Evolutionary conservation across 129 eudicot species (phyloP).

Genomic region (Mikania micrantha): DNA sequence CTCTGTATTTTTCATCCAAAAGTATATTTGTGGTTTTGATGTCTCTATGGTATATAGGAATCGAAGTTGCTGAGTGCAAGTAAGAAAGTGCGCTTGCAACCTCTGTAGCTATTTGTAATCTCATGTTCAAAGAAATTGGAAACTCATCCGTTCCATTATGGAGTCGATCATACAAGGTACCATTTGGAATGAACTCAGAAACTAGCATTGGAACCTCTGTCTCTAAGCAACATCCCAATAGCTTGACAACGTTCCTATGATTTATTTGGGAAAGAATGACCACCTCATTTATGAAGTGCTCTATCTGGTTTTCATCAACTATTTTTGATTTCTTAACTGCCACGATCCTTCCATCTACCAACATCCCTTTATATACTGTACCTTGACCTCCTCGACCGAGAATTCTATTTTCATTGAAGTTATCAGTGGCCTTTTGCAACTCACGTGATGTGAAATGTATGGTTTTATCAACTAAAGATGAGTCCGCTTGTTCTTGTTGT

Average conservation of each 20-base stretch:
- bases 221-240: constrained; percentile 31
- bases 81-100: constrained; percentile 22
- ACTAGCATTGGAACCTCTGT: constrained; percentile 26
- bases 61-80: constrained; percentile 19
- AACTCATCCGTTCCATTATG: background rate
- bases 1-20: background rate
- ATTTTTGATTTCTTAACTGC: constrained; percentile 21
- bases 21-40: constrained; percentile 22
- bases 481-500: background rate
- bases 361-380: constrained; percentile 27
- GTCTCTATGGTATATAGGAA: constrained; percentile 30
- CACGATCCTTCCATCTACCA: constrained; percentile 22
- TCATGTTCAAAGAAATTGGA: constrained; percentile 21
- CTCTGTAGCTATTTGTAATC: constrained; percentile 20
- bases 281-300: constrained; percentile 24
- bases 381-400: constrained; percentile 35
- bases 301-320: constrained; percentile 14
- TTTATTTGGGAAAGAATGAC: constrained; percentile 20
- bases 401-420: constrained; percentile 19
- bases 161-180: constrained; percentile 23
- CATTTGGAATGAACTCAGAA: constrained; percentile 30
- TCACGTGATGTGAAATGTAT: constrained; percentile 20
- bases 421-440: constrained; percentile 27
- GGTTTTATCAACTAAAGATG: constrained; percentile 14
- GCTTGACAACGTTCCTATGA: constrained; percentile 31